Evolutionary conservation across 2,329 filamentous ascomycete species (phyloP).

Genomic region (Botrytis fabae): DNA sequence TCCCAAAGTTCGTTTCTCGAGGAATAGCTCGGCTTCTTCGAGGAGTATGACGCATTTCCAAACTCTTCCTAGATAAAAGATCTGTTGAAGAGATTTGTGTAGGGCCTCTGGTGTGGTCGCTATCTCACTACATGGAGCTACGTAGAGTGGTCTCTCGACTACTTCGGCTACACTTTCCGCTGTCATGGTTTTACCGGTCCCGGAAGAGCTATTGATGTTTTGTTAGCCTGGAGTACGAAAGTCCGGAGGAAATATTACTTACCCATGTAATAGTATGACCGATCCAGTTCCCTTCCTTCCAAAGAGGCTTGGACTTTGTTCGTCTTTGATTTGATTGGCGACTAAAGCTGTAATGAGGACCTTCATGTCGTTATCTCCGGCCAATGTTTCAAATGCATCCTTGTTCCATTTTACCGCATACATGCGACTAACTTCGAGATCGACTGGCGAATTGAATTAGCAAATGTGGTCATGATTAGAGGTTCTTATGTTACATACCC

Average conservation of each 20-base stretch:
- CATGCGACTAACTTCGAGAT: conserved; percentile 23
- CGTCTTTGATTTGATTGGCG: conserved; percentile 20
- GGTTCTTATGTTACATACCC: not conserved
- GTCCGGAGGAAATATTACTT: not conserved
- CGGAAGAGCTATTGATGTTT: conserved; percentile 1
- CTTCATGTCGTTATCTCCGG: conserved; percentile 15
- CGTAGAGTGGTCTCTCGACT: conserved; percentile 17
- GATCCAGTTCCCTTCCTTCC: conserved; percentile 15
- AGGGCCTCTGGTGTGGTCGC: conserved; percentile 10
- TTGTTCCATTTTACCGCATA: conserved; percentile 21
- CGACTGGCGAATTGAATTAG: conserved; percentile 3
- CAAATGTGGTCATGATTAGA: not conserved
- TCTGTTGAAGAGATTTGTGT: conserved; percentile 7
- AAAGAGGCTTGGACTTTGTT: not conserved
- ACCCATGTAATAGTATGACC: conserved; percentile 21
- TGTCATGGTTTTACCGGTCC: conserved; percentile 21
- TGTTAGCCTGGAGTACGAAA: not conserved
- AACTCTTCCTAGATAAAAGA: conserved; percentile 15
- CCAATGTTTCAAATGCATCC: conserved; percentile 20
- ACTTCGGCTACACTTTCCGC: conserved; percentile 21
- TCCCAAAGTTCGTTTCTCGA: conserved; percentile 16
- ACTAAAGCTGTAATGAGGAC: conserved; percentile 19
- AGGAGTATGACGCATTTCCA: conserved; percentile 23
- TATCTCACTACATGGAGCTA: conserved; percentile 16
- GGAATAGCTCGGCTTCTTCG: conserved; percentile 20